A percentile compares a stretch with the other conserved stretches of the same genome.
phyloP scores from a whole-genome alignment of 2,329 filamentous ascomycete species.

The Alternaria panax region DNA sequence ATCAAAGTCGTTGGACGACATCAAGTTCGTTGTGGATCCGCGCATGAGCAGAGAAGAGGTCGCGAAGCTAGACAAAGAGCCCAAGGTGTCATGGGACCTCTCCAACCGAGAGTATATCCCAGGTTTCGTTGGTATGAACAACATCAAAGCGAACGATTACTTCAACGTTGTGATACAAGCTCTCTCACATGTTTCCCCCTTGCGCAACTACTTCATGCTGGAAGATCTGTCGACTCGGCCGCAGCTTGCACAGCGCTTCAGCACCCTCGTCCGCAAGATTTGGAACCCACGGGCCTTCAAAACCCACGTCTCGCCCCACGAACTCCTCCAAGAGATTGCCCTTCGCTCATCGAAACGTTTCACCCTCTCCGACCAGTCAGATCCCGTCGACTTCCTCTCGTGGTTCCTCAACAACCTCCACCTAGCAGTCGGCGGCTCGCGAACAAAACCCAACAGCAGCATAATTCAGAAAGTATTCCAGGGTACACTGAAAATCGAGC shows the following conservation, averaged over 20 bases:
- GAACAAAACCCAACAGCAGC: slow-evolving; percentile 81
- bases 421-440: slow-evolving; percentile 86
- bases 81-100: slow-evolving; percentile 75
- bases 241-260: slow-evolving; percentile 87
- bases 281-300: slow-evolving; percentile 98
- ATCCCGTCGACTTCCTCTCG: slow-evolving; percentile 93
- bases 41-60: slow-evolving; percentile 83
- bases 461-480: slow-evolving; percentile 95
- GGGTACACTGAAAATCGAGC: slow-evolving; percentile 88
- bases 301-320: slow-evolving; percentile 94
- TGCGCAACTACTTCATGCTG: slow-evolving; percentile 91
- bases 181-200: slow-evolving; percentile 84
- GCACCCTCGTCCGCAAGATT: slow-evolving; percentile 91
- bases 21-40: slow-evolving; percentile 97
- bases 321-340: slow-evolving; percentile 93
- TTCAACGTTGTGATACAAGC: slow-evolving; percentile 94
- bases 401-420: slow-evolving; percentile 99
- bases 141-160: slow-evolving; percentile 99
- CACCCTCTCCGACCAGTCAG: slow-evolving; percentile 86
- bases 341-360: slow-evolving; percentile 91
- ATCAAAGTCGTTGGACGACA: slow-evolving; percentile 93
- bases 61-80: slow-evolving; percentile 74
- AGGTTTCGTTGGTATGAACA: slow-evolving; percentile 98
- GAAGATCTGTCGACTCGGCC: slow-evolving; percentile 77
- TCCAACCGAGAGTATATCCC: slow-evolving; percentile 86